Conservation (phyloP, 2,329 filamentous ascomycete genomes). For the Metarhizium guizhouense region DNA sequence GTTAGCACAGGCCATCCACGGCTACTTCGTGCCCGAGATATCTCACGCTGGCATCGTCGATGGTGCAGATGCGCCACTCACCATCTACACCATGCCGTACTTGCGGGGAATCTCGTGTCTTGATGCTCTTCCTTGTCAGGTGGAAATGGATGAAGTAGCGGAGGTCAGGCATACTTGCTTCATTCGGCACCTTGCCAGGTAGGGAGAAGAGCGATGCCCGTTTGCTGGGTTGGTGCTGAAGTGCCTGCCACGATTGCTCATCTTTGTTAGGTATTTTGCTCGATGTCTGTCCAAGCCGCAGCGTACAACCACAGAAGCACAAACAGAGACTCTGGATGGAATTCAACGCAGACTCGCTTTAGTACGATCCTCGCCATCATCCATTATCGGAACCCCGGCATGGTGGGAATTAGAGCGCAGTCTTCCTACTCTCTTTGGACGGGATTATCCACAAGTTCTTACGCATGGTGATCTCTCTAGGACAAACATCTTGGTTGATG, state of each 20-base stretch:
- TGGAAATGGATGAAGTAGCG: neutral
- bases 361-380: neutral
- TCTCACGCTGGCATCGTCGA: neutral
- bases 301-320: neutral
- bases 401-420: conserved; percentile 10
- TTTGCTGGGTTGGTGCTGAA: conserved; percentile 2
- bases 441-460: conserved; percentile 19
- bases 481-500: conserved; percentile 21
- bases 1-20: neutral
- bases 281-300: conserved; percentile 13
- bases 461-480: conserved; percentile 20
- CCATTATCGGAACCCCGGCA: neutral
- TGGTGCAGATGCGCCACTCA: neutral
- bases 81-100: neutral
- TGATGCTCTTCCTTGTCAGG: neutral
- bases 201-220: neutral
- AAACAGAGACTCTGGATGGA: neutral
- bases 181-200: neutral
- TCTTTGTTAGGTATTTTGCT: conserved; percentile 15
- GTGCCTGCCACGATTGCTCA: conserved; percentile 1
- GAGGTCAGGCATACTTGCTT: neutral
- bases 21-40: neutral
- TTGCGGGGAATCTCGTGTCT: neutral
- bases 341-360: neutral
- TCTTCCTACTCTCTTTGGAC: conserved; percentile 16